Percentiles rank a stretch among this genome's conserved stretches.
Conservation (phyloP, 176 grass and related monocot genomes). For the Themeda triandra region DNA sequence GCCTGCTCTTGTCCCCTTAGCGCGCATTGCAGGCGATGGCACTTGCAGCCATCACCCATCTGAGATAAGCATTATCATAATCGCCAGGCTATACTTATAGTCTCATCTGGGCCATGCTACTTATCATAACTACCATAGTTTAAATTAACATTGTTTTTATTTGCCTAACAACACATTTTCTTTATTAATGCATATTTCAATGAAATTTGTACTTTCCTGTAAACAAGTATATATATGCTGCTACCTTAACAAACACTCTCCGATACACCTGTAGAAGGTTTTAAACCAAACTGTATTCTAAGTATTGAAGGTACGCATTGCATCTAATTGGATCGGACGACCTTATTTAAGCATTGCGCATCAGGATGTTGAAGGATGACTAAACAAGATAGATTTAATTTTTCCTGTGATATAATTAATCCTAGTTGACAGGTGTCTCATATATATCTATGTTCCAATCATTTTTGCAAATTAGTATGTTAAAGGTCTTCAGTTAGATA, state of each 20-base stretch:
- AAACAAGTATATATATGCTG: background rate
- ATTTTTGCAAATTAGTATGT: background rate
- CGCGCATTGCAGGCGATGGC: background rate
- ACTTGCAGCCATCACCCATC: background rate
- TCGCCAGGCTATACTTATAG: background rate
- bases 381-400: background rate
- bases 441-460: background rate
- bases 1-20: background rate
- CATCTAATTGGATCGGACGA: too few relatives aligned
- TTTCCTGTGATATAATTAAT: background rate
- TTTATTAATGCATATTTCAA: background rate
- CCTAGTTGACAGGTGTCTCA: too few relatives aligned
- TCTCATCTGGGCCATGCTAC: background rate
- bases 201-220: background rate
- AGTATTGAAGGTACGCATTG: background rate
- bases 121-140: too few relatives aligned
- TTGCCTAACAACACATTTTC: background rate
- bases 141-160: background rate
- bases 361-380: background rate
- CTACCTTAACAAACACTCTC: too few relatives aligned
- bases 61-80: slow-evolving; percentile 1
- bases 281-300: background rate
- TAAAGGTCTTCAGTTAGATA: background rate
- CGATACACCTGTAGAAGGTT: background rate
- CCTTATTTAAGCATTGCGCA: background rate